These are phyloP conservation scores for Setaria viridis DNA, from an alignment of 202 grass and related monocot species.

Conservation along the genomic window DNA sequence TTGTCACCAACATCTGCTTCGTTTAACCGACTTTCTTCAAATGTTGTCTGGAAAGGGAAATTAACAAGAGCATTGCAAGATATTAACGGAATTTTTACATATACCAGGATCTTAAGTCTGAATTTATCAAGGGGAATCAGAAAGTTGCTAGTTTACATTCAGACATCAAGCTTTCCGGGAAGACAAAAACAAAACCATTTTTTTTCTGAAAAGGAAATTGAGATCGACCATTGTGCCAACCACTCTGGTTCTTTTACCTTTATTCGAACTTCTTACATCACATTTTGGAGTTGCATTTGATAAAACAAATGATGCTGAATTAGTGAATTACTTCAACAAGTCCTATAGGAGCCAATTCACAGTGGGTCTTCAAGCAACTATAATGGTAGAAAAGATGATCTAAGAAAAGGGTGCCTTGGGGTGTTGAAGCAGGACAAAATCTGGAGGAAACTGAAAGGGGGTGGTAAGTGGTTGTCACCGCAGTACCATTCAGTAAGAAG, in stretches of 20 bases:
- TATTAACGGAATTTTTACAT: background rate
- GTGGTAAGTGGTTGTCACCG: background rate
- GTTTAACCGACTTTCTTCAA: constrained; percentile 84
- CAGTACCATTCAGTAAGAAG: background rate
- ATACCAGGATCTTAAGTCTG: background rate
- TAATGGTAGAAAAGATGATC: background rate
- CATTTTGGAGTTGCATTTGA: background rate
- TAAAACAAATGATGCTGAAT: background rate
- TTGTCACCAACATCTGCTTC: constrained; percentile 83
- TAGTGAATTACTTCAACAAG: background rate
- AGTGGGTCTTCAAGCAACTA: constrained; percentile 2
- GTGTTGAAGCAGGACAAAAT: background rate
- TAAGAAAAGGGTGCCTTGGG: background rate
- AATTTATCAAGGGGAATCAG: background rate
- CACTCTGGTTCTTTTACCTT: background rate
- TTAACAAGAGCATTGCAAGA: constrained; percentile 13
- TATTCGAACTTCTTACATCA: background rate
- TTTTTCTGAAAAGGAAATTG: constrained; percentile 1
- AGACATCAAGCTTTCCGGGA: background rate
- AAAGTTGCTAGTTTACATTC: background rate
- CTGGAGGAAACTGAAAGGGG: background rate
- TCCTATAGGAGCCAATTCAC: background rate
- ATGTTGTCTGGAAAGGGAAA: constrained; percentile 53
- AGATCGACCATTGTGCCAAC: background rate
- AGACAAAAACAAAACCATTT: background rate